Conservation (phyloP, 192 early-diverging fungal species). For the Backusella psychrophila region DNA sequence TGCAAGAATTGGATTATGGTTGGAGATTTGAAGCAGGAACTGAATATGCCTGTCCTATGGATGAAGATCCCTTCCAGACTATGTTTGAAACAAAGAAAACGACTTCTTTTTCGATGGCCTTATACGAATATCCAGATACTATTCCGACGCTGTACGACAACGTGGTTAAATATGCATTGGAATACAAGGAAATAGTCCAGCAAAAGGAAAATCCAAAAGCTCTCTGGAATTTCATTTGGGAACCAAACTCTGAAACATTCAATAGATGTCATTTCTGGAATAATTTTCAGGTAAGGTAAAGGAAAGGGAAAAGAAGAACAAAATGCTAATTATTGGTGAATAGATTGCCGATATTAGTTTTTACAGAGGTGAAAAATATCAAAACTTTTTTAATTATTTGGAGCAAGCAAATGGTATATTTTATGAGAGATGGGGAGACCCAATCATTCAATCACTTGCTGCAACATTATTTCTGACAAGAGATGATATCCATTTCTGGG, state of each 20-base stretch:
- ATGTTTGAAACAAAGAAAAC: constrained; percentile 51
- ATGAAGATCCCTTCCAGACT: constrained; percentile 53
- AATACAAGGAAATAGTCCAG: constrained; percentile 18
- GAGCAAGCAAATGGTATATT: constrained; percentile 69
- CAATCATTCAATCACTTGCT: constrained; percentile 68
- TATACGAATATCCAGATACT: constrained; percentile 47
- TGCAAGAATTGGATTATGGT: constrained; percentile 52
- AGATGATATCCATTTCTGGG: constrained; percentile 68
- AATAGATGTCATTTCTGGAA: constrained; percentile 77
- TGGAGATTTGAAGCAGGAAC: constrained; percentile 58
- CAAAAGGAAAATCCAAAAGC: neutral
- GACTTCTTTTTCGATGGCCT: constrained; percentile 50
- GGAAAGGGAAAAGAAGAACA: neutral
- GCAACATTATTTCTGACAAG: constrained; percentile 58
- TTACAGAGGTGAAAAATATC: constrained; percentile 55
- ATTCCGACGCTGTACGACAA: constrained; percentile 50
- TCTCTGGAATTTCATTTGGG: constrained; percentile 26
- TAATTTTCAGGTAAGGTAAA: constrained; percentile 54
- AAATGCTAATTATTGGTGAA: neutral
- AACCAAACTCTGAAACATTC: constrained; percentile 1
- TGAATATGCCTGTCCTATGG: constrained; percentile 48
- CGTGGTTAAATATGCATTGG: constrained; percentile 31
- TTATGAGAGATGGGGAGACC: constrained; percentile 76
- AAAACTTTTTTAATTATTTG: constrained; percentile 59
- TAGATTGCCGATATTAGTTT: constrained; percentile 51